Conservation (phyloP, 306 rosid species). For the Fragaria nilgerrensis region DNA sequence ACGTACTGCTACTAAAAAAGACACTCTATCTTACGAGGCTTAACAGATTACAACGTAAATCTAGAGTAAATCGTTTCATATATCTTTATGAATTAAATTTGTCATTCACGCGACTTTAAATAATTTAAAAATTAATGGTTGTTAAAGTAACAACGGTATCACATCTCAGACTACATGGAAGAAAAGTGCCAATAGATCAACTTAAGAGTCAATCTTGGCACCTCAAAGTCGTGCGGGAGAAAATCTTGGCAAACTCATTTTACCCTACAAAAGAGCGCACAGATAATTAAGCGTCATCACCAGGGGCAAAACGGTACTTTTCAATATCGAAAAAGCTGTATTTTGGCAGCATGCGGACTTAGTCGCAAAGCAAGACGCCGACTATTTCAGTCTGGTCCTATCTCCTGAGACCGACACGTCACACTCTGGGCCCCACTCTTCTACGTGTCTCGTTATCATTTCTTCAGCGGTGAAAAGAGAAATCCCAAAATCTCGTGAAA, state of each 20-base stretch:
- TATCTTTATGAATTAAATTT: too few species aligned
- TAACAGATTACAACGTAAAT: too few species aligned
- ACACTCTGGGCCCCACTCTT: not conserved
- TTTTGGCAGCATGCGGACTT: constrained; percentile 49
- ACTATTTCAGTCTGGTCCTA: constrained; percentile 19
- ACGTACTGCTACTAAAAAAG: too few species aligned
- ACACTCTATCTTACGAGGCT: too few species aligned
- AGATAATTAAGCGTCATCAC: not conserved
- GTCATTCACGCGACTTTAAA: too few species aligned
- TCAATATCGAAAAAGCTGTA: constrained; percentile 29
- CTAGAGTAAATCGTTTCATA: too few species aligned
- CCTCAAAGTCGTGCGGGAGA: not conserved
- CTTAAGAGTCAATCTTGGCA: not conserved
- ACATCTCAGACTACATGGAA: not conserved
- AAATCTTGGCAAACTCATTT: not conserved
- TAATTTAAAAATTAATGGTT: too few species aligned
- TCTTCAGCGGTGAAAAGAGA: not conserved
- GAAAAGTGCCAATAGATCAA: not conserved
- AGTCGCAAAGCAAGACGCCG: constrained; percentile 32
- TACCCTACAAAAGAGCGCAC: not conserved
- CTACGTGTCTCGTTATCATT: constrained; percentile 21
- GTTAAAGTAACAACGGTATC: not conserved
- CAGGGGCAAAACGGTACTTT: constrained; percentile 5
- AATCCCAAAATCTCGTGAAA: constrained; percentile 7
- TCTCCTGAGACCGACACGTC: constrained; percentile 3